phyloP scores from a whole-genome alignment of 257 asterid species.

The Leonotis leonurus region DNA sequence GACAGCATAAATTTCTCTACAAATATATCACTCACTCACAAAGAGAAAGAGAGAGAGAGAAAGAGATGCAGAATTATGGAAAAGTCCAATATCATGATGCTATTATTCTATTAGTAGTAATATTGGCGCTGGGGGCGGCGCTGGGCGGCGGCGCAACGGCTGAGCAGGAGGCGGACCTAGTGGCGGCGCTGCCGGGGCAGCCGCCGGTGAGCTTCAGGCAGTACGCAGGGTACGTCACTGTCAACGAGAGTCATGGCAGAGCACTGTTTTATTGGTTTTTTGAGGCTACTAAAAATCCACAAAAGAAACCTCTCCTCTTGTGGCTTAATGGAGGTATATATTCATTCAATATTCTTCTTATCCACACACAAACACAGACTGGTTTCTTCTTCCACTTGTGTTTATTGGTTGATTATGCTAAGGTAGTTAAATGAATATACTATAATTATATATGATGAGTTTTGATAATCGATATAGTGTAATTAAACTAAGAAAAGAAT shows the following conservation, averaged over 20 bases:
- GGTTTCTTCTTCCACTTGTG: neutral
- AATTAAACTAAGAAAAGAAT: neutral
- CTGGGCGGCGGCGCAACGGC: neutral
- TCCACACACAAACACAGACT: neutral
- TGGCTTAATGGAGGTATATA: slow-evolving; percentile 79
- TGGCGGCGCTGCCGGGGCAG: slow-evolving; percentile 55
- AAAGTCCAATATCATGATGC: neutral
- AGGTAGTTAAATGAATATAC: too few species aligned
- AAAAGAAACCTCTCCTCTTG: slow-evolving; percentile 44
- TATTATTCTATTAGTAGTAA: neutral
- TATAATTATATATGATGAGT: too few species aligned
- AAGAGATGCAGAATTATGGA: neutral
- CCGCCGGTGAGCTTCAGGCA: slow-evolving; percentile 58
- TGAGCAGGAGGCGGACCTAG: slow-evolving; percentile 51
- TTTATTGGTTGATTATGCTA: neutral
- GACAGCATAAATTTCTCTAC: neutral
- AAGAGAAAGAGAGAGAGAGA: neutral
- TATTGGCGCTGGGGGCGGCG: neutral
- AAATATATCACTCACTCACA: neutral
- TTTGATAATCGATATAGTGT: too few species aligned
- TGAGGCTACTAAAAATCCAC: slow-evolving; percentile 42
- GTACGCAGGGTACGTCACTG: slow-evolving; percentile 67
- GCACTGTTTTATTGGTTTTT: slow-evolving; percentile 84
- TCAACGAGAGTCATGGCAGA: slow-evolving; percentile 56
- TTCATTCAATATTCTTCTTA: neutral